These are phyloP conservation scores for Neophaeococcomyces aloes DNA, from an alignment of 2,329 filamentous ascomycete species.

Conservation along the genomic window DNA sequence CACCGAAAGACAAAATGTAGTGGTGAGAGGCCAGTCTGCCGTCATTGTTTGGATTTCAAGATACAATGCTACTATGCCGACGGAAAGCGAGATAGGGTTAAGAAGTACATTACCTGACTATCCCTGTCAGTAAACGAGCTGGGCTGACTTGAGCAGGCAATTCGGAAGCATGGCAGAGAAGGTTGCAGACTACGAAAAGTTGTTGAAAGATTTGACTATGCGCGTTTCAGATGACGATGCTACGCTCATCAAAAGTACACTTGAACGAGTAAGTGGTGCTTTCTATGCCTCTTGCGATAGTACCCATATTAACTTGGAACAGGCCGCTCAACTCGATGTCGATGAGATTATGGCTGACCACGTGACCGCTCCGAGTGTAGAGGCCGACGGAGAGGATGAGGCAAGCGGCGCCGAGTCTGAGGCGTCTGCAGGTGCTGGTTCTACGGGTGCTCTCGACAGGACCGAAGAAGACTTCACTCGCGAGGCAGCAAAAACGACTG, in stretches of 20 bases:
- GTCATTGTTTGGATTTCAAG: conserved; percentile 31
- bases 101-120: conserved; percentile 27
- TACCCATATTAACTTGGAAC: conserved; percentile 17
- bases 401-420: conserved; percentile 19
- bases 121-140: not conserved
- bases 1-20: conserved; percentile 36
- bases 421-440: conserved; percentile 25
- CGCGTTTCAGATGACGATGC: conserved; percentile 27
- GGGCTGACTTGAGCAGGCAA: conserved; percentile 24
- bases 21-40: conserved; percentile 32
- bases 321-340: conserved; percentile 10
- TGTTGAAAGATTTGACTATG: conserved; percentile 29
- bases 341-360: conserved; percentile 14
- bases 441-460: conserved; percentile 36
- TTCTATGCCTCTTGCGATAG: conserved; percentile 8
- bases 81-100: conserved; percentile 34
- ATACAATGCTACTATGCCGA: conserved; percentile 32
- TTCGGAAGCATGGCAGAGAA: conserved; percentile 30
- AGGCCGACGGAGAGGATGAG: conserved; percentile 18
- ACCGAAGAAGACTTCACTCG: conserved; percentile 36
- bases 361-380: conserved; percentile 13
- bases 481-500: conserved; percentile 29
- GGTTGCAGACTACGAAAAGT: conserved; percentile 31
- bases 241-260: conserved; percentile 27
- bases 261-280: conserved; percentile 28